Evolutionary conservation across 306 rosid species (phyloP).

Genomic region (Aeschynomene evenia): DNA sequence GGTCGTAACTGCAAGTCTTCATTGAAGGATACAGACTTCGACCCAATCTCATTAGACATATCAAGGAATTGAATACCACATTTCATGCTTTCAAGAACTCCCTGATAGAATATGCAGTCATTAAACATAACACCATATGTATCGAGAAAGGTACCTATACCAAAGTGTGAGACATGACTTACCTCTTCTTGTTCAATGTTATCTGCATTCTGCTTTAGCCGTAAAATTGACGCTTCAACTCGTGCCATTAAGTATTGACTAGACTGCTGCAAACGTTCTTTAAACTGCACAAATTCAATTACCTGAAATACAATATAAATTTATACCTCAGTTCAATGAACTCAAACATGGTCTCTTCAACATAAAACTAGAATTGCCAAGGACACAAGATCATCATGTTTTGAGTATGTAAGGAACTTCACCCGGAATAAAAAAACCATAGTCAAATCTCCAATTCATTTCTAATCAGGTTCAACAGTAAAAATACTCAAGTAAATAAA

Average conservation of each 20-base stretch:
- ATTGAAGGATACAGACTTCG: constrained; percentile 81
- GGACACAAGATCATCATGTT: constrained; percentile 7
- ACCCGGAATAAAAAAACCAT: constrained; percentile 27
- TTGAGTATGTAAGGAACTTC: background rate
- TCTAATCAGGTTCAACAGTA: constrained; percentile 2
- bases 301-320: constrained; percentile 54
- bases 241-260: constrained; percentile 75
- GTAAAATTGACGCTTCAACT: constrained; percentile 78
- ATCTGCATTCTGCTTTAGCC: constrained; percentile 79
- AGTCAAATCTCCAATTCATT: constrained; percentile 13
- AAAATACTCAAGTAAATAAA: background rate
- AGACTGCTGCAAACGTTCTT: constrained; percentile 80
- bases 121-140: constrained; percentile 26
- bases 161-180: constrained; percentile 24
- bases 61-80: constrained; percentile 75
- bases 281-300: constrained; percentile 94
- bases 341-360: constrained; percentile 10
- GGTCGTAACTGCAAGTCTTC: constrained; percentile 89
- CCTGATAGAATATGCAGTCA: constrained; percentile 42
- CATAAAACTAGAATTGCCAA: constrained; percentile 6
- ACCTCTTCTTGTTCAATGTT: constrained; percentile 90
- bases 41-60: constrained; percentile 78
- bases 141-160: constrained; percentile 21
- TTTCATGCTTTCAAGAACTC: constrained; percentile 69
- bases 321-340: constrained; percentile 13